Evolutionary conservation across 163 green algal species (phyloP).

Genomic region (Chlorella variabilis): DNA sequence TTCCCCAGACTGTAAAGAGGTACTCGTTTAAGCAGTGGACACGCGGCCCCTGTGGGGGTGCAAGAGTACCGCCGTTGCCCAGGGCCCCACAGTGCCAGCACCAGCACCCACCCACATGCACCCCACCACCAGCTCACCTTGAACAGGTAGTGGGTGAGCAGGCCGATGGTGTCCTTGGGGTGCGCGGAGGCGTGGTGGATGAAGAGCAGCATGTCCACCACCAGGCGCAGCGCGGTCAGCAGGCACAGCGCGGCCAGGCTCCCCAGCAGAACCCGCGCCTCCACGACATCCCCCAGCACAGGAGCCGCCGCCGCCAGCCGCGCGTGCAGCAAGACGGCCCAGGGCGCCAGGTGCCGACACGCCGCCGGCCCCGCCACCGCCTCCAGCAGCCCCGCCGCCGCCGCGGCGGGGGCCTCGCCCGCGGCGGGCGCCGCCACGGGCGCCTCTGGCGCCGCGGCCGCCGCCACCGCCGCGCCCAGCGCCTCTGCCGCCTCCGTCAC

Average conservation of each 20-base stretch:
- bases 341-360: conserved; percentile 18
- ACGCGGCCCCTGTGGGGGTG: too few species aligned
- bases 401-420: not conserved
- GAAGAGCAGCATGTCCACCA: conserved; percentile 37
- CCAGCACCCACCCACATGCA: too few species aligned
- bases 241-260: conserved; percentile 17
- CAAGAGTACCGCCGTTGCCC: too few species aligned
- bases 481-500: conserved; percentile 11
- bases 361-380: not conserved
- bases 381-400: not conserved
- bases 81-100: too few species aligned
- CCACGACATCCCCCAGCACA: not conserved
- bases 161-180: conserved; percentile 35
- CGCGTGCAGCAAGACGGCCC: conserved; percentile 34
- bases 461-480: not conserved
- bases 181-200: conserved; percentile 23
- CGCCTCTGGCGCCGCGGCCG: not conserved
- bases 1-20: too few species aligned
- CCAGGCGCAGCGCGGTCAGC: conserved; percentile 33
- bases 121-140: not conserved
- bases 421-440: not conserved
- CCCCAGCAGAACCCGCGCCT: conserved; percentile 5
- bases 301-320: conserved; percentile 7
- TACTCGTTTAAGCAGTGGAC: too few species aligned
- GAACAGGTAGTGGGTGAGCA: conserved; percentile 37